These are phyloP conservation scores for Backusella macrospora DNA, from an alignment of 192 early-diverging fungal genomes.

Conservation along the genomic window DNA sequence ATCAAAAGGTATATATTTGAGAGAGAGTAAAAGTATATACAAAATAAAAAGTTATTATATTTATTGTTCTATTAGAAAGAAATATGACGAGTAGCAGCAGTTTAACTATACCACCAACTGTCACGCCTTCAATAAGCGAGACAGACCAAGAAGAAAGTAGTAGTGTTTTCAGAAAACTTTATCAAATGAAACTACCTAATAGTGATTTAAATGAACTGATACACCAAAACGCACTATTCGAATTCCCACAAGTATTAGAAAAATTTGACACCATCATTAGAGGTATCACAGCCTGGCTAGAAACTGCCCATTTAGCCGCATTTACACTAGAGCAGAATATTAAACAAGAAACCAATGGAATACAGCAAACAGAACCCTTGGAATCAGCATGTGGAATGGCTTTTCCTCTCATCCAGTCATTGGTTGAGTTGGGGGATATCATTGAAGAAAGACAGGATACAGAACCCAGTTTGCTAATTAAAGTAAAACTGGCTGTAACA, in stretches of 20 bases:
- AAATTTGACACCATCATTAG: not conserved
- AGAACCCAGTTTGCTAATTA: conserved; percentile 25
- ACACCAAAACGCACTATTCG: not conserved
- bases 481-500: conserved; percentile 19
- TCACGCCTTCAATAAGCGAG: conserved; percentile 8
- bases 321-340: conserved; percentile 59
- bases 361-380: conserved; percentile 39
- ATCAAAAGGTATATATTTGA: not conserved
- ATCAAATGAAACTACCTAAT: not conserved
- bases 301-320: conserved; percentile 53
- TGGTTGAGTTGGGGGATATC: conserved; percentile 46
- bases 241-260: not conserved
- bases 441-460: conserved; percentile 23
- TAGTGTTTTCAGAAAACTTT: not conserved
- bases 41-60: not conserved
- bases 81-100: not conserved
- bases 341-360: conserved; percentile 41
- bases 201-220: not conserved
- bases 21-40: not conserved
- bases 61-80: conserved; percentile 8
- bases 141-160: not conserved
- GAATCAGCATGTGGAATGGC: conserved; percentile 45
- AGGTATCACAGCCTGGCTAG: conserved; percentile 44
- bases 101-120: conserved; percentile 2
- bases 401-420: conserved; percentile 45